Conservation (phyloP, 768 basidiomycete species). For the Psilocybe cyanescens region DNA sequence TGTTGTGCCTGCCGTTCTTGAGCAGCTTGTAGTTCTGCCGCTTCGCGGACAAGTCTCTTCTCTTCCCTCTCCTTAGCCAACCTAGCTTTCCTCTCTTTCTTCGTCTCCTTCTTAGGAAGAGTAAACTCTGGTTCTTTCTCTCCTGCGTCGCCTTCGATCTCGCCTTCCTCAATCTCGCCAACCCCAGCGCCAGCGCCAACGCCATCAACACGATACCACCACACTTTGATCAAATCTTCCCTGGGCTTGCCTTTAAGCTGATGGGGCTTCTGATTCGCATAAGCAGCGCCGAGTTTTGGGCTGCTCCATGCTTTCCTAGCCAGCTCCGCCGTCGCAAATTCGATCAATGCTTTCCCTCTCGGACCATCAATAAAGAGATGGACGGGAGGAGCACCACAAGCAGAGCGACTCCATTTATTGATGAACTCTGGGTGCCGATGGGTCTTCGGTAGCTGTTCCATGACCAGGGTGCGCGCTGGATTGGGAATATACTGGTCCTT, state of each 20-base stretch:
- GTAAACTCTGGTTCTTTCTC: slow-evolving; percentile 34
- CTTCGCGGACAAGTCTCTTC: slow-evolving; percentile 21
- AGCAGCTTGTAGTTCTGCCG: slow-evolving; percentile 6
- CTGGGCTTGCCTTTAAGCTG: slow-evolving; percentile 47
- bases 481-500: slow-evolving; percentile 41
- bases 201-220: slow-evolving; percentile 53
- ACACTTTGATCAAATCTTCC: slow-evolving; percentile 48
- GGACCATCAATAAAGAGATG: slow-evolving; percentile 44
- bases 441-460: slow-evolving; percentile 58
- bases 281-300: slow-evolving; percentile 41
- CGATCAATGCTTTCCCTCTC: slow-evolving; percentile 51
- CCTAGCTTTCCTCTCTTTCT: slow-evolving; percentile 32
- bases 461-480: slow-evolving; percentile 54
- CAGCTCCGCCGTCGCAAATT: slow-evolving; percentile 47
- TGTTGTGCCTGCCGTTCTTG: slow-evolving; percentile 7
- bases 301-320: slow-evolving; percentile 55
- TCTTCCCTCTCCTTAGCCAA: slow-evolving; percentile 29
- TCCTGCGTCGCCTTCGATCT: slow-evolving; percentile 46
- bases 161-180: slow-evolving; percentile 53
- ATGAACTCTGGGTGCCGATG: slow-evolving; percentile 46
- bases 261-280: slow-evolving; percentile 32
- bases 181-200: slow-evolving; percentile 42
- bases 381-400: slow-evolving; percentile 39
- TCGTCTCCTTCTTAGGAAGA: slow-evolving; percentile 29
- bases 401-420: slow-evolving; percentile 44